phyloP scores from a whole-genome alignment of 495 filamentous ascomycete species.

The Penicillium herquei region DNA sequence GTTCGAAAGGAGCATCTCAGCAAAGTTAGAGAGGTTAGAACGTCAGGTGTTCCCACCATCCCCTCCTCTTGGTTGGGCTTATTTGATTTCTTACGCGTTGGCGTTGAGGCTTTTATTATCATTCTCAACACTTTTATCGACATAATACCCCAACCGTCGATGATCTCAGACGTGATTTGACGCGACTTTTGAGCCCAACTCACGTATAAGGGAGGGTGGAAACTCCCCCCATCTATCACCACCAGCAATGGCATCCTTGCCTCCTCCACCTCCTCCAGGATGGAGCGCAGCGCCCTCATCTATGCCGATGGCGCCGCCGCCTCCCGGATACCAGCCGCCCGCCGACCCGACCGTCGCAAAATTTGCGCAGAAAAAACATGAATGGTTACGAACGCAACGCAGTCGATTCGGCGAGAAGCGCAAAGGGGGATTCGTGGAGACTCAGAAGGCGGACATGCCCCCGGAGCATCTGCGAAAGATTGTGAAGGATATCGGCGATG shows the following conservation, averaged over 20 bases:
- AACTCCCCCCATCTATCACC: slow-evolving; percentile 25
- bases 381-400: slow-evolving; percentile 92
- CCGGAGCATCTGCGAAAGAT: slow-evolving; percentile 98
- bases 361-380: slow-evolving; percentile 97
- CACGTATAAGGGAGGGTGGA: slow-evolving; percentile 32
- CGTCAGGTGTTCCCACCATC: slow-evolving; percentile 34
- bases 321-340: slow-evolving; percentile 83
- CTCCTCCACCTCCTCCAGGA: slow-evolving; percentile 75
- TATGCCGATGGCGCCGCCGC: slow-evolving; percentile 75
- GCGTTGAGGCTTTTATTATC: slow-evolving; percentile 1
- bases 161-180: slow-evolving; percentile 38
- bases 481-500: slow-evolving; percentile 97
- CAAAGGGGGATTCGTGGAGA: slow-evolving; percentile 94
- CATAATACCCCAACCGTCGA: slow-evolving; percentile 10
- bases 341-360: slow-evolving; percentile 87
- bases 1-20: slow-evolving; percentile 32
- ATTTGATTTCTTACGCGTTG: slow-evolving; percentile 4
- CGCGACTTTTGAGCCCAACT: slow-evolving; percentile 37
- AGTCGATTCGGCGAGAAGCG: slow-evolving; percentile 96
- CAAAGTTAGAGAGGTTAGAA: slow-evolving; percentile 54
- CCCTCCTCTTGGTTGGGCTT: slow-evolving; percentile 36
- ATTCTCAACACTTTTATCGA: background rate
- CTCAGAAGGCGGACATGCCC: slow-evolving; percentile 98
- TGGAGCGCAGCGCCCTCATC: slow-evolving; percentile 73
- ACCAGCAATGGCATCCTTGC: slow-evolving; percentile 71